These are phyloP conservation scores for Capsaspora owczarzaki DNA, from an alignment of 78 protist genomes.

Conservation along the genomic window DNA sequence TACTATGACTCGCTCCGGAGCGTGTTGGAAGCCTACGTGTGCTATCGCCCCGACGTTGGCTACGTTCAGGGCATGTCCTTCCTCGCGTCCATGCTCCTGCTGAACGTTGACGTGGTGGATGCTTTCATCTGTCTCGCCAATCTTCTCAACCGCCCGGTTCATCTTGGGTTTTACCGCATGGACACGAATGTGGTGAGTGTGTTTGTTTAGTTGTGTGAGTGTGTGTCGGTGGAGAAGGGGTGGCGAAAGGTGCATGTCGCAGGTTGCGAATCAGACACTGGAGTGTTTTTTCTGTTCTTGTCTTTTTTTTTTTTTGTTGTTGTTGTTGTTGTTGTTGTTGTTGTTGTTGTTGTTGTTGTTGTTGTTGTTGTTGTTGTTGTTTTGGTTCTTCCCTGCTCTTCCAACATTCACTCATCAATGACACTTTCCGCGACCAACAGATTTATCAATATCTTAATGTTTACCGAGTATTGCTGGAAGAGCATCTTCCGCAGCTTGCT, in stretches of 20 bases:
- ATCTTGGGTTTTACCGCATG: conserved; percentile 61
- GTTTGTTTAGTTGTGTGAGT: neutral
- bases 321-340: neutral
- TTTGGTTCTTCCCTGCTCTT: neutral
- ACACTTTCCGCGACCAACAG: neutral
- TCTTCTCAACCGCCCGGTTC: conserved; percentile 54
- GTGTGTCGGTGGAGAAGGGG: neutral
- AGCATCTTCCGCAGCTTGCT: neutral
- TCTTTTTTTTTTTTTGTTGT: neutral
- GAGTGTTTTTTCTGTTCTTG: no score
- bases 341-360: no score
- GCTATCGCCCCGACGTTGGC: conserved; percentile 84
- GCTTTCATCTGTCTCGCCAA: conserved; percentile 74
- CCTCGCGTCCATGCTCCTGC: conserved; percentile 78
- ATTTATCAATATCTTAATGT: neutral
- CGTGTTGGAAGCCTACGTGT: conserved; percentile 66
- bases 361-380: neutral
- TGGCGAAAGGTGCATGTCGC: neutral
- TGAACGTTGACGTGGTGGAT: conserved; percentile 53
- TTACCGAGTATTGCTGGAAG: neutral
- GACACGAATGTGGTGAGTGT: conserved; percentile 28
- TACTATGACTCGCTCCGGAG: conserved; percentile 41
- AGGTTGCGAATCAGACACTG: neutral
- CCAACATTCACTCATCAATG: neutral
- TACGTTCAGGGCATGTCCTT: conserved; percentile 90